Evolutionary conservation across 2,329 filamentous ascomycete genomes (phyloP), one percentile per base, ranked within the genome.

Genomic region (Aspergillus bombycis): DNA sequence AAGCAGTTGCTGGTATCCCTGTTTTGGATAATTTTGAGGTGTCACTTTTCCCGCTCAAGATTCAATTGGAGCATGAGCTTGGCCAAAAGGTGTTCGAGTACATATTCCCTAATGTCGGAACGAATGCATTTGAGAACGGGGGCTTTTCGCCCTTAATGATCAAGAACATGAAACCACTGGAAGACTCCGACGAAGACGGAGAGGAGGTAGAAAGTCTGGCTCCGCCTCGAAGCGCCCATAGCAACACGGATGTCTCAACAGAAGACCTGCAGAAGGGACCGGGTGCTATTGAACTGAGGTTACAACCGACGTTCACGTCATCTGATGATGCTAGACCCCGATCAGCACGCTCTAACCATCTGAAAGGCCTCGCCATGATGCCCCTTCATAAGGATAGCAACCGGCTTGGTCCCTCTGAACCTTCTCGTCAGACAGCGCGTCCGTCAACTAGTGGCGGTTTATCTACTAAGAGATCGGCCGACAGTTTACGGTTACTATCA

Each of bases 21-120:
- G 94, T 99, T 36, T 92, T 99, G 84, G 94, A 98, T 70, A 91
- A 96, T 72, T 99, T 99, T 72, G 94, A 98, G 77, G 92, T 99
- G 61, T 93, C 94, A 61, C 82, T 99, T 23, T 94, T 96, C 76
- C 96, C 95, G 0, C 86, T 99, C 75, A 96, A 93, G 77, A 89
- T 99, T 26, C 95, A 99, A 75, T 84, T 99, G 41, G 95, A 99
- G 78, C 90, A 89, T 41, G 94, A 98, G 71, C 89, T 97, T 56
- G 94, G 94, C 52, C 94, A 96, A 80, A 93, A 91, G 69, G 83
- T 99, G 2, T 97, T 99, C 70, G 94, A 97, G 79, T 99, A 99
- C 78, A 93, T 99, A 70, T 99, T 99, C 82, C 96, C 95, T 0
- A 92, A 91, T 12, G 87, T 92, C 69, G 89, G 89, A 76, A 79